Evolutionary conservation across 1,284 basidiomycete genomes (phyloP).

Genomic region (Malassezia pachydermatis): DNA sequence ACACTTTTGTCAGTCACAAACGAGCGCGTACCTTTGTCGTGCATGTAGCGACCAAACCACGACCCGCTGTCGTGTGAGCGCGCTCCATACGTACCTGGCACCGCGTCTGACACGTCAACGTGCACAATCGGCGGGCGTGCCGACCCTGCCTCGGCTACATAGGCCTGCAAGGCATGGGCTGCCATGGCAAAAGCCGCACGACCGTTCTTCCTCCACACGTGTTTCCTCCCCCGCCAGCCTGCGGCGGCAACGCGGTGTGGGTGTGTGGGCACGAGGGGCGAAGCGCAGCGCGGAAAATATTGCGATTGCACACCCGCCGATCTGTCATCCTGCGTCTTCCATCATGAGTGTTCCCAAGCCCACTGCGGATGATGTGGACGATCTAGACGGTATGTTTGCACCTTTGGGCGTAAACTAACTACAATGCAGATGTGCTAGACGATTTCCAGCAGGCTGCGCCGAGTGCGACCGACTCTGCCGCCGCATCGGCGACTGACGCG

Average conservation of each 20-base stretch:
- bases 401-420: not conserved
- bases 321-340: not conserved
- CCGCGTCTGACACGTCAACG: conserved; percentile 7
- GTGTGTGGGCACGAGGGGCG: too few species aligned
- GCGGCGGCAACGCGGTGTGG: too few species aligned
- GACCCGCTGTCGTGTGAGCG: conserved; percentile 9
- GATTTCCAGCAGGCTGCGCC: conserved; percentile 47
- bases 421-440: conserved; percentile 55
- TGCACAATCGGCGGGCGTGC: not conserved
- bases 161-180: too few species aligned
- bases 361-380: conserved; percentile 38
- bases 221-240: too few species aligned
- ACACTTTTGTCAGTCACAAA: not conserved
- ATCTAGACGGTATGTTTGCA: conserved; percentile 37
- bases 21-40: not conserved
- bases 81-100: conserved; percentile 5
- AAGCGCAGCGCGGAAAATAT: too few species aligned
- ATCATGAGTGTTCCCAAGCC: conserved; percentile 17
- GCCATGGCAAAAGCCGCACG: too few species aligned
- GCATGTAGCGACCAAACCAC: conserved; percentile 11
- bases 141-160: too few species aligned
- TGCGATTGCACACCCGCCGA: too few species aligned
- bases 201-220: too few species aligned
- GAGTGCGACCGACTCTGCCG: conserved; percentile 17
- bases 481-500: conserved; percentile 40